Evolutionary conservation across 2,329 filamentous ascomycete genomes (phyloP).

Genomic region (Dactylellina leptospora): DNA sequence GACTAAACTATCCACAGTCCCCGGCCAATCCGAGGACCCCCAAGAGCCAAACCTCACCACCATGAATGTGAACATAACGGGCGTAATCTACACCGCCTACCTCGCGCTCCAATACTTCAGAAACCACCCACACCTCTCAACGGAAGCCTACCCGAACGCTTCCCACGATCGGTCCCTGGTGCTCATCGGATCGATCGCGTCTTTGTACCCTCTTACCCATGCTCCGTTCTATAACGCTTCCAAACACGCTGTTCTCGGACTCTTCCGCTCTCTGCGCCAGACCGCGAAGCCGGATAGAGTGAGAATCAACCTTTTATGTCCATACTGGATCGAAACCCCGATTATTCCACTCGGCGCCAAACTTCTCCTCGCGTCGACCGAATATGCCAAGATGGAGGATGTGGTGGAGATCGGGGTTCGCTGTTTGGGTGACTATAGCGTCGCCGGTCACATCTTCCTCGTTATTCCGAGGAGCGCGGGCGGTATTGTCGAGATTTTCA

Average conservation of each 20-base stretch:
- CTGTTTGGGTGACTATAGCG: conserved; percentile 68
- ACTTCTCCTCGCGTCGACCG: conserved; percentile 68
- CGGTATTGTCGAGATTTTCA: conserved; percentile 61
- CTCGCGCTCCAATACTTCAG: conserved; percentile 70
- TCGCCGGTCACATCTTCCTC: conserved; percentile 68
- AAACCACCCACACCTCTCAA: conserved; percentile 59
- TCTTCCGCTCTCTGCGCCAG: conserved; percentile 70
- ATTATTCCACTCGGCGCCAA: conserved; percentile 65
- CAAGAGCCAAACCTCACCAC: conserved; percentile 66
- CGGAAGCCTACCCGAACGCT: conserved; percentile 58
- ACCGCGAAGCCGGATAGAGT: conserved; percentile 59
- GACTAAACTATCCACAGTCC: conserved; percentile 31
- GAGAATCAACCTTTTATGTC: conserved; percentile 72
- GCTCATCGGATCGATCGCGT: conserved; percentile 71
- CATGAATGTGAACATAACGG: conserved; percentile 71
- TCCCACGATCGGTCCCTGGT: conserved; percentile 69
- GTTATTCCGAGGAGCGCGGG: conserved; percentile 65
- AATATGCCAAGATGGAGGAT: conserved; percentile 66
- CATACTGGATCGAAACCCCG: conserved; percentile 73
- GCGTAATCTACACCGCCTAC: conserved; percentile 72
- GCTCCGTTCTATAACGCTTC: conserved; percentile 67
- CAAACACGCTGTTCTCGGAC: conserved; percentile 73
- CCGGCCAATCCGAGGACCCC: conserved; percentile 61
- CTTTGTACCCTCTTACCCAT: conserved; percentile 63
- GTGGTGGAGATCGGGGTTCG: conserved; percentile 72